Evolutionary conservation across 1,139 yeast genomes (phyloP).

Genomic region (Pneumocystis sp.): DNA sequence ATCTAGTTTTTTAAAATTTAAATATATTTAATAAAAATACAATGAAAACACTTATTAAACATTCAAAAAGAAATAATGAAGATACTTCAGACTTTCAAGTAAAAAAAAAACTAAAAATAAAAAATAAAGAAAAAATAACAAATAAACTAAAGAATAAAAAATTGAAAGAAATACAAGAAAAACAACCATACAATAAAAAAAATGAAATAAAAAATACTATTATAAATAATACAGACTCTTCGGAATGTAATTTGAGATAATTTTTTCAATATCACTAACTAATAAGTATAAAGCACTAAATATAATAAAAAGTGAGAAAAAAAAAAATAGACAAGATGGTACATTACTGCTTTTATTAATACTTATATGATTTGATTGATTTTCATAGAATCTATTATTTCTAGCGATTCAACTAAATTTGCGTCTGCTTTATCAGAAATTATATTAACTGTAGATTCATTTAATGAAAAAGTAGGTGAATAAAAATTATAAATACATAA

Average conservation of each 20-base stretch:
- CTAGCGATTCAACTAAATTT: conserved; percentile 56
- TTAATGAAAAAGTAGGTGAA: conserved; percentile 39
- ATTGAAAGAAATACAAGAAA: neutral
- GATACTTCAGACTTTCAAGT: neutral
- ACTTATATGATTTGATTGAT: neutral
- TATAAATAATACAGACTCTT: neutral
- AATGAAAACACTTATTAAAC: neutral
- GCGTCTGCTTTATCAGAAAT: conserved; percentile 76
- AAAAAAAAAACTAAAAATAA: neutral
- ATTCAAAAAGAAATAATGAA: neutral
- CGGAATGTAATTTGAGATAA: neutral
- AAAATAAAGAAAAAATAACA: neutral
- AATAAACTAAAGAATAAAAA: neutral
- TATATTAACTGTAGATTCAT: conserved; percentile 74
- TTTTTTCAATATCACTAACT: neutral
- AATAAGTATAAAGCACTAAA: conserved; percentile 4
- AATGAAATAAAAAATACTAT: neutral
- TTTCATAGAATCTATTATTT: conserved; percentile 22
- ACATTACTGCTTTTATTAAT: neutral
- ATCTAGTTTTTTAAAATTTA: neutral
- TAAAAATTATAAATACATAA: neutral
- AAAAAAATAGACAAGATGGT: conserved; percentile 16
- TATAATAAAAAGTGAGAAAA: conserved; percentile 13
- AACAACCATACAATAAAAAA: neutral
- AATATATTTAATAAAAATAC: neutral